These are phyloP conservation scores for Pythium aristosporum DNA, from an alignment of 352 stramenopile genomes.

Conservation along the genomic window DNA sequence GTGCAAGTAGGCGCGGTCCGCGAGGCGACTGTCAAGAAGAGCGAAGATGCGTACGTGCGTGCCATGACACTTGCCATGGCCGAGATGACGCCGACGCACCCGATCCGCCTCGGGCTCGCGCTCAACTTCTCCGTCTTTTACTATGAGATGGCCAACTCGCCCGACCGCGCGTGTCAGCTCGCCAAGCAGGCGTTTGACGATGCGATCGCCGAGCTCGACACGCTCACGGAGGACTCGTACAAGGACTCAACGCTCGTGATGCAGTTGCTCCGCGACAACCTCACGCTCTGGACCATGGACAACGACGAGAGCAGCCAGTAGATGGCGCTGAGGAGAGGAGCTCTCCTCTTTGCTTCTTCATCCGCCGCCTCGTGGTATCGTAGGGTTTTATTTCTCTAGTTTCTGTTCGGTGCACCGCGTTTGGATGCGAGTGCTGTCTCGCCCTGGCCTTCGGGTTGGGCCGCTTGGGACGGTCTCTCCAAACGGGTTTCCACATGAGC, in stretches of 20 bases:
- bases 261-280: slow-evolving; percentile 99
- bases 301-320: slow-evolving; percentile 14
- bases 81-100: slow-evolving; percentile 97
- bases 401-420: neutral
- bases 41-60: slow-evolving; percentile 75
- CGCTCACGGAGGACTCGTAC: slow-evolving; percentile 98
- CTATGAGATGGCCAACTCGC: slow-evolving; percentile 99
- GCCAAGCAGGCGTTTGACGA: slow-evolving; percentile 98
- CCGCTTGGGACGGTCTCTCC: no score
- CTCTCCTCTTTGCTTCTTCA: neutral
- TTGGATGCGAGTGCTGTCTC: slow-evolving; percentile 1
- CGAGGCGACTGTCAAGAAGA: slow-evolving; percentile 91
- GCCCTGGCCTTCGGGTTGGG: no score
- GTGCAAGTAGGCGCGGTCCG: slow-evolving; percentile 96
- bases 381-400: slow-evolving; percentile 7
- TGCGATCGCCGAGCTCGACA: slow-evolving; percentile 99
- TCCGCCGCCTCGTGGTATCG: neutral
- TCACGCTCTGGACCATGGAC: slow-evolving; percentile 98
- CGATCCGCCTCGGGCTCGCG: slow-evolving; percentile 97
- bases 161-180: slow-evolving; percentile 90
- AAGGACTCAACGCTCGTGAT: slow-evolving; percentile 99
- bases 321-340: no score
- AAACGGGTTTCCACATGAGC: no score
- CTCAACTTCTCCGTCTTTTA: slow-evolving; percentile 99
- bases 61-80: slow-evolving; percentile 91